Base-by-base conservation (phyloP, 768 basidiomycete genomes). In the Tricholoma flavovirens region DNA sequence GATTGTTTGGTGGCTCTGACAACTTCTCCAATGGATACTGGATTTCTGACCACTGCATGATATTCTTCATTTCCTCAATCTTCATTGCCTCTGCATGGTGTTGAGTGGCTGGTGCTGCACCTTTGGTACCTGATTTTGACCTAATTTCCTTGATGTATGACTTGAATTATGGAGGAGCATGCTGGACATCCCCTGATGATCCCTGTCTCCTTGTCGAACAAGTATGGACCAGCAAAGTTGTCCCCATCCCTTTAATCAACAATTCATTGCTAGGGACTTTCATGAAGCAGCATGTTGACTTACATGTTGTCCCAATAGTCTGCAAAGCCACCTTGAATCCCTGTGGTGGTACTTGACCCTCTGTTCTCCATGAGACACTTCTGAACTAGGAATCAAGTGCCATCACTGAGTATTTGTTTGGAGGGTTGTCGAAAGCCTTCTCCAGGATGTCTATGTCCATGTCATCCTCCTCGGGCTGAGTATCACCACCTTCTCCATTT, bases 271-370 rank as follows among this genome's bases (percentile, higher is more conserved):
- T 33, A 33, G 32, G 32, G 8, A 33, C 9, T 12, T 33, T 33
- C 32, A 8, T 33, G 32, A 33, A 8, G 32, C 8, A 8, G 32
- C 32, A 33, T 33, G 32, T 33, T 33, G 32, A 33, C 32, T 33
- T 33, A 71, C 68, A 66, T 59, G 29, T 62, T 56, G 52, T 70
- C 68, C 70, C 68, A 72, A 19, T 33, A 33, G 32, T 33, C 32
- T 33, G 32, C 32, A 8, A 33, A 33, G 9, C 32, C 8, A 8
- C 32, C 32, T 33, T 33, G 8, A 33, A 33, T 33, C 32, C 32
- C 32, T 33, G 32, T 8, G 9, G 32, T 8, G 9, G 32, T 33
- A 33, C 32, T 33, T 33, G 32, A 33, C 4, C 32, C 32, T 33
- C 32, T 33, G 32, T 33, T 33, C 32, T 33, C 32, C 9, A 8